Percentiles rank a stretch among this genome's conserved stretches.
These are phyloP conservation scores for Meripilus lineatus DNA, from an alignment of 1,284 basidiomycete genomes.

Conservation along the genomic window DNA sequence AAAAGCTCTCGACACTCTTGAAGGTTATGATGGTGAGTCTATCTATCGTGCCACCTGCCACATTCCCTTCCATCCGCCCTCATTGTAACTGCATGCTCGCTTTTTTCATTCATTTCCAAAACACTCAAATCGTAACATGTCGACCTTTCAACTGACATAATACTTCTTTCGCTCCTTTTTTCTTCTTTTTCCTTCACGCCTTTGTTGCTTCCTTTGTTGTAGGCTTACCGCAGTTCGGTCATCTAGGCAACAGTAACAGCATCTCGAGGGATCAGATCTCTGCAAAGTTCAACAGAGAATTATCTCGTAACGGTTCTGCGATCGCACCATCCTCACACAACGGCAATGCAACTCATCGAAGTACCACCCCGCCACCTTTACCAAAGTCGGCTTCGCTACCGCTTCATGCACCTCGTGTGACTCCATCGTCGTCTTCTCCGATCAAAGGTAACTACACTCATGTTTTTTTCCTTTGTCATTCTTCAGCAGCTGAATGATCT, in stretches of 20 bases:
- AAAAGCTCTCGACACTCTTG: conserved; percentile 61
- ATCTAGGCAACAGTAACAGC: too few species aligned
- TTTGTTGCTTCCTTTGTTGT: conserved; percentile 16
- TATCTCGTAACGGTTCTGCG: too few species aligned
- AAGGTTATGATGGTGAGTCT: conserved; percentile 54
- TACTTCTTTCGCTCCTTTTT: too few species aligned
- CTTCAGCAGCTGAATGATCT: too few species aligned
- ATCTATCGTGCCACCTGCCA: too few species aligned
- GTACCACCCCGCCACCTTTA: conserved; percentile 70
- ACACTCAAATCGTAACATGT: not conserved
- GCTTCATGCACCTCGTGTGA: conserved; percentile 50
- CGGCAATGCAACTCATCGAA: conserved; percentile 39
- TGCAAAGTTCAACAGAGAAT: too few species aligned
- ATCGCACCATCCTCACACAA: conserved; percentile 51
- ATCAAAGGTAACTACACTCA: conserved; percentile 15
- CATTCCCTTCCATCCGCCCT: not conserved
- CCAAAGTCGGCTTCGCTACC: conserved; percentile 79
- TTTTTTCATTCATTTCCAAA: not conserved
- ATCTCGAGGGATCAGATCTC: too few species aligned
- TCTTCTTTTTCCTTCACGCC: conserved; percentile 33
- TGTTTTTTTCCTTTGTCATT: conserved; percentile 19
- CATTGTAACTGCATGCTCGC: not conserved
- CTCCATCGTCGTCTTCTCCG: conserved; percentile 24
- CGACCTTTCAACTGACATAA: conserved; percentile 34
- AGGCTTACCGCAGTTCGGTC: too few species aligned